Percentiles rank a stretch among this genome's conserved stretches.
Conservation (phyloP, 1,139 yeast genomes). For the Debaryomycetaceae sp. region DNA sequence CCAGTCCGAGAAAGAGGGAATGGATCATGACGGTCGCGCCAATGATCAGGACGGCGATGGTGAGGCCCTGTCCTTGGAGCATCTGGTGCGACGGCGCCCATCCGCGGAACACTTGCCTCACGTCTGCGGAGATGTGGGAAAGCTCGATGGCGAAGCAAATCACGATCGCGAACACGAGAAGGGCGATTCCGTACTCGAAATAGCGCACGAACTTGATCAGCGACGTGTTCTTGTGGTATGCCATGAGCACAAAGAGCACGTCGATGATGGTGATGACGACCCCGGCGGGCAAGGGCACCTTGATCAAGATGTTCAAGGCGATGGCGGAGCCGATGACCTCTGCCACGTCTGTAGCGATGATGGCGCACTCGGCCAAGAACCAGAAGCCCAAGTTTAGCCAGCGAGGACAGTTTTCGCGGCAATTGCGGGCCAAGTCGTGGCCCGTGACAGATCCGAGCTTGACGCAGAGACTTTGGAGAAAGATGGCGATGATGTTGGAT, state of each 20-base stretch:
- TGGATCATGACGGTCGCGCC: slow-evolving; percentile 87
- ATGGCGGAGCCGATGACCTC: slow-evolving; percentile 87
- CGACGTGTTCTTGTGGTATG: slow-evolving; percentile 59
- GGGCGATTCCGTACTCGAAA: slow-evolving; percentile 59
- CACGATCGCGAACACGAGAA: slow-evolving; percentile 57
- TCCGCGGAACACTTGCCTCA: slow-evolving; percentile 51
- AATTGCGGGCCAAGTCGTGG: slow-evolving; percentile 59
- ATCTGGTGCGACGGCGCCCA: slow-evolving; percentile 57
- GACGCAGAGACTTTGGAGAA: slow-evolving; percentile 60
- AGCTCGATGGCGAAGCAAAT: slow-evolving; percentile 64
- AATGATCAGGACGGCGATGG: slow-evolving; percentile 64
- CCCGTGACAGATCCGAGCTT: slow-evolving; percentile 79
- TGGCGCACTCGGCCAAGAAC: slow-evolving; percentile 68
- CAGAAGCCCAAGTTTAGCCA: slow-evolving; percentile 50
- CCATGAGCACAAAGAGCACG: slow-evolving; percentile 62
- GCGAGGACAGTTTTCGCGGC: slow-evolving; percentile 49
- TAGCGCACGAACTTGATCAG: slow-evolving; percentile 52
- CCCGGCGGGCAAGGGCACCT: slow-evolving; percentile 70
- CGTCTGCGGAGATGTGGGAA: slow-evolving; percentile 40
- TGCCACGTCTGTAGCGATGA: slow-evolving; percentile 76
- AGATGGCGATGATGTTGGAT: slow-evolving; percentile 64
- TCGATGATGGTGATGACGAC: slow-evolving; percentile 62
- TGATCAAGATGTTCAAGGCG: slow-evolving; percentile 59
- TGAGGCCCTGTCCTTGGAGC: slow-evolving; percentile 53
- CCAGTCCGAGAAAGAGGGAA: slow-evolving; percentile 64